phyloP scores from a whole-genome alignment of 75 land plant genomes.

The Cunninghamia lanceolata region DNA sequence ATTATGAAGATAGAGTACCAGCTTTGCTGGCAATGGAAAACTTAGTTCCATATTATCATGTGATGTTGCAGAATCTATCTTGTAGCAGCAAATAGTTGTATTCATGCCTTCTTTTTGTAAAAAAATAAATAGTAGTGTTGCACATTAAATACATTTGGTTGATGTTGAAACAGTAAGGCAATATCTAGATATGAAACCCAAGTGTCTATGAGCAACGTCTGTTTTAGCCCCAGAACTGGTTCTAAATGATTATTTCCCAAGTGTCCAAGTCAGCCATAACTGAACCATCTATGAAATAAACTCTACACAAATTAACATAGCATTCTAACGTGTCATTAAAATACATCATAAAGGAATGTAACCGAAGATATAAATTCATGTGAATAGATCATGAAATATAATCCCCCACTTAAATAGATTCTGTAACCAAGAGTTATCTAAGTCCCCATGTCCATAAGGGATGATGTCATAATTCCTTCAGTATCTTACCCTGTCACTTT shows the following conservation, averaged over 20 bases:
- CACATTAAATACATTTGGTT: not conserved
- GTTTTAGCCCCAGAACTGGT: not conserved
- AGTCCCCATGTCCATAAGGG: not conserved
- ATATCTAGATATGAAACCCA: not conserved
- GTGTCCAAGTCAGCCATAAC: not conserved
- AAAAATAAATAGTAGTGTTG: not conserved
- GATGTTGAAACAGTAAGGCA: not conserved
- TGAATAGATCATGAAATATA: not conserved
- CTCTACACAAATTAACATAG: not conserved
- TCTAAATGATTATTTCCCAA: not conserved
- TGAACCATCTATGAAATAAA: not conserved
- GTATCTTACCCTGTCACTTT: not conserved
- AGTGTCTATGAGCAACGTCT: not conserved
- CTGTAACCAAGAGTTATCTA: not conserved
- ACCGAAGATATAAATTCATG: not conserved
- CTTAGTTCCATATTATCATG: not conserved
- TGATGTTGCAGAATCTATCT: not conserved
- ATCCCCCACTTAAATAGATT: not conserved
- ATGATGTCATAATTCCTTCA: not conserved
- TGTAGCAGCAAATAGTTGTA: not conserved
- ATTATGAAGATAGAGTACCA: not conserved
- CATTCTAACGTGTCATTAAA: not conserved
- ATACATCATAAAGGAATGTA: not conserved
- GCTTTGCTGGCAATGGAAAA: not conserved
- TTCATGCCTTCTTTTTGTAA: not conserved